Base-by-base conservation (phyloP, 2,329 filamentous ascomycete genomes). In the Tolypocladium tundrense region DNA sequence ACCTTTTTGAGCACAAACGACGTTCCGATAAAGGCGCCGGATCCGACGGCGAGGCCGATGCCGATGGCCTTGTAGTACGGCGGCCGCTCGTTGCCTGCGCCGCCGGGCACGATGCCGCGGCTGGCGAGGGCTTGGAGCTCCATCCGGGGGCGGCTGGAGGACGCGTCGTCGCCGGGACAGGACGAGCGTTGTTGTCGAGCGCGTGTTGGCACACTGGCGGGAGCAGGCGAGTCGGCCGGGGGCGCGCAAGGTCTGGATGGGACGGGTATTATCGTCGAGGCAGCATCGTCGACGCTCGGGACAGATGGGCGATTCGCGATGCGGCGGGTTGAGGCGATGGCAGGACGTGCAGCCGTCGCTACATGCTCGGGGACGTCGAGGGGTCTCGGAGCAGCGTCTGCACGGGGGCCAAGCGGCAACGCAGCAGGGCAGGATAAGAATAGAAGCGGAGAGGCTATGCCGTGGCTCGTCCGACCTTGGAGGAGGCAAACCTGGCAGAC, bases 1-100 rank as follows among this genome's bases (percentile, higher is more conserved):
- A 90, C 81, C 76, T 99, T 99, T 75, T 97, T 97, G 68, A 99
- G 76, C 35, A 97, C 92, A 71, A 97, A 99, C 0, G 93, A 97
- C 16, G 88, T 82, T 57, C 94, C 94, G 69, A 99, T 99, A 71
- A 97, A 97, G 59, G 90, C 71, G 48, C 94, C 94, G 0, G 93
- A 97, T 39, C 86, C 85, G 59, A 97, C 81, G 19, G 94, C 94
- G 41, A 99, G 79, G 27, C 85, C 80, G 61, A 99, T 90, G 57
- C 94, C 94, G 63, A 97, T 83, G 33, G 87, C 84, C 70, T 97
- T 97, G 81, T 89, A 97, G 59, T 76, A 73, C 9, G 76, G 66
- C 1, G 81, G 81, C 33, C 81, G 73, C 21, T 68, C 63, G 45
- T 56, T 56, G 54, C 55, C 58, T 35, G 41, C 27, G 50, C 54